These are phyloP conservation scores for Sporothrix pseudoabietina DNA, from an alignment of 2,329 filamentous ascomycete species.

Conservation along the genomic window DNA sequence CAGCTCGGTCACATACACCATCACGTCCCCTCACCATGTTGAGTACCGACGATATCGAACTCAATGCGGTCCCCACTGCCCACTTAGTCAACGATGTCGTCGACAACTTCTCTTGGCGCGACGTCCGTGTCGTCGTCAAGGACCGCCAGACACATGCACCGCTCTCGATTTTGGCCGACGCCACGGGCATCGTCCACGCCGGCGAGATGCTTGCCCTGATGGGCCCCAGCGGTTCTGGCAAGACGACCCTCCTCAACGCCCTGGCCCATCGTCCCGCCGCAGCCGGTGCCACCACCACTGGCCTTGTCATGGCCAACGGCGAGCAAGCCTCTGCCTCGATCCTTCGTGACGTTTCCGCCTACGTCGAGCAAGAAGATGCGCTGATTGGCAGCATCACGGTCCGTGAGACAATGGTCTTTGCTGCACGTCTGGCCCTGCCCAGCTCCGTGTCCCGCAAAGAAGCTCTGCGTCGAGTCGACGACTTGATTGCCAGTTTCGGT, in stretches of 20 bases:
- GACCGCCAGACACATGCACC: conserved; percentile 68
- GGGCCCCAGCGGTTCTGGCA: conserved; percentile 74
- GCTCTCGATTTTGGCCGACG: conserved; percentile 63
- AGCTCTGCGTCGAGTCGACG: conserved; percentile 63
- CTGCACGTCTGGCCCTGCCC: conserved; percentile 66
- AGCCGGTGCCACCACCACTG: conserved; percentile 50
- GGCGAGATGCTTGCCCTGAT: conserved; percentile 77
- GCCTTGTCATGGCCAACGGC: conserved; percentile 66
- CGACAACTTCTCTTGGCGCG: conserved; percentile 65
- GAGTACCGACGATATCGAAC: conserved; percentile 39
- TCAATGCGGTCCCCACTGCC: conserved; percentile 43
- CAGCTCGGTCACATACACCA: not conserved
- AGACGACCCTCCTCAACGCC: conserved; percentile 81
- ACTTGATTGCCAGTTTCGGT: conserved; percentile 71
- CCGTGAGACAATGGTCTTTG: conserved; percentile 76
- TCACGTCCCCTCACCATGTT: not conserved
- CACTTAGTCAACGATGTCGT: conserved; percentile 66
- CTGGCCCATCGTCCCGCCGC: conserved; percentile 62
- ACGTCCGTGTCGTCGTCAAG: conserved; percentile 70
- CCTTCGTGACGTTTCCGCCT: conserved; percentile 69
- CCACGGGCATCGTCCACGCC: conserved; percentile 65
- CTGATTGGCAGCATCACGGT: conserved; percentile 80
- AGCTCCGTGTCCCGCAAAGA: conserved; percentile 52
- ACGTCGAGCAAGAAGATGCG: conserved; percentile 87
- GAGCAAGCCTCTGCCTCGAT: conserved; percentile 51